These are phyloP conservation scores for Bjerkandera adusta DNA, from an alignment of 1,284 basidiomycete species.

Conservation along the genomic window DNA sequence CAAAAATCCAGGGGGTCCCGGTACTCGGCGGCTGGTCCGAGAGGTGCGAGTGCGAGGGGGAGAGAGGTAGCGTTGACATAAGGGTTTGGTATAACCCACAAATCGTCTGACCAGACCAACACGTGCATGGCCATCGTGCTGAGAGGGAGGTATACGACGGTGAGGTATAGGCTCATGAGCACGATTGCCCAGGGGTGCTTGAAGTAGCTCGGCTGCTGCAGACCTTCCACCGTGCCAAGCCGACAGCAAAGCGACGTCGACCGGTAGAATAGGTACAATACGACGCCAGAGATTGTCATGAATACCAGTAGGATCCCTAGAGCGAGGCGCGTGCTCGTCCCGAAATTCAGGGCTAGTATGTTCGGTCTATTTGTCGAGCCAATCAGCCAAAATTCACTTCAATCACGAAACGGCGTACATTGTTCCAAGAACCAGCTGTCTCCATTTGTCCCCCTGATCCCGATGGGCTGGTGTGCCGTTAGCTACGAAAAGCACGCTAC, in stretches of 20 bases:
- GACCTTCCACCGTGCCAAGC: constrained; percentile 51
- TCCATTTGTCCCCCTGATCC: constrained; percentile 48
- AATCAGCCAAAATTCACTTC: not conserved
- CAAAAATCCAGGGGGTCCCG: constrained; percentile 74
- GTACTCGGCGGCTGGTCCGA: constrained; percentile 56
- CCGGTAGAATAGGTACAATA: constrained; percentile 57
- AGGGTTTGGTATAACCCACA: constrained; percentile 71
- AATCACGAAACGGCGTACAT: constrained; percentile 42
- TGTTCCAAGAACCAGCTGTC: constrained; percentile 57
- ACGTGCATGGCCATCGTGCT: constrained; percentile 72
- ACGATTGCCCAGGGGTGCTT: constrained; percentile 51
- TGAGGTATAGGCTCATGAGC: constrained; percentile 59
- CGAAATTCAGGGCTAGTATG: constrained; percentile 66
- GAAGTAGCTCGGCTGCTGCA: constrained; percentile 42
- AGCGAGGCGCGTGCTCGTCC: constrained; percentile 46
- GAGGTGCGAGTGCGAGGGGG: constrained; percentile 44
- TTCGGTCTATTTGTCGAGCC: constrained; percentile 51
- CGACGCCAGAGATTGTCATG: constrained; percentile 47
- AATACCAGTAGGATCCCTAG: constrained; percentile 54
- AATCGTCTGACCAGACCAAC: constrained; percentile 70
- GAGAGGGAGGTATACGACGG: constrained; percentile 65
- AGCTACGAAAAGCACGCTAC: not conserved
- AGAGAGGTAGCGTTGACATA: constrained; percentile 57
- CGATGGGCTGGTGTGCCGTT: constrained; percentile 25
- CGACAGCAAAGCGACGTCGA: constrained; percentile 47